phyloP scores from a whole-genome alignment of 2,329 filamentous ascomycete species.

The Clarireedia monteithiana region DNA sequence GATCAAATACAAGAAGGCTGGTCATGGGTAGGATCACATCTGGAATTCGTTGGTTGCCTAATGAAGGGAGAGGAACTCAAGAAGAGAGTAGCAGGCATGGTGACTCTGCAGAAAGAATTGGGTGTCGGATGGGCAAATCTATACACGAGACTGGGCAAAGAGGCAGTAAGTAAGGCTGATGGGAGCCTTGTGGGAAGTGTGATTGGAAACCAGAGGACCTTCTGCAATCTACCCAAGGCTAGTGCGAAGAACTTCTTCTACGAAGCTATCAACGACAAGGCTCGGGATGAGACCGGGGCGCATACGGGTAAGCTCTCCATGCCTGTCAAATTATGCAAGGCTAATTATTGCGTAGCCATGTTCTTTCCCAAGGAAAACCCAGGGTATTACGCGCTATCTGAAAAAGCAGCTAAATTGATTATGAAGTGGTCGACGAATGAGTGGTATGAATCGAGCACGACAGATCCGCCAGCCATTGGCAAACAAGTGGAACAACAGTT shows the following conservation, averaged over 20 bases:
- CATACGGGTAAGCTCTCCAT: slow-evolving; percentile 55
- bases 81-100: slow-evolving; percentile 61
- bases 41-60: slow-evolving; percentile 88
- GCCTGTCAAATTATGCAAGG: slow-evolving; percentile 9
- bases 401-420: slow-evolving; percentile 57
- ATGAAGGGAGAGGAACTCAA: slow-evolving; percentile 76
- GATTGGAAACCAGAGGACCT: slow-evolving; percentile 68
- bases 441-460: slow-evolving; percentile 54
- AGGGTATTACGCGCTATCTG: slow-evolving; percentile 59
- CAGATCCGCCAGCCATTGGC: neutral
- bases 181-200: slow-evolving; percentile 47
- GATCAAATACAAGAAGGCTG: slow-evolving; percentile 71
- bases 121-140: slow-evolving; percentile 75
- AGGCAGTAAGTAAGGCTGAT: slow-evolving; percentile 45
- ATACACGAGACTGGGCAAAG: slow-evolving; percentile 74
- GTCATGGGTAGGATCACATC: slow-evolving; percentile 79
- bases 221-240: slow-evolving; percentile 71
- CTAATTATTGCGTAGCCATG: slow-evolving; percentile 44
- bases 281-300: slow-evolving; percentile 68
- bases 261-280: slow-evolving; percentile 69
- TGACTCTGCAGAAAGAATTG: slow-evolving; percentile 55
- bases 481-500: neutral
- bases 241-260: slow-evolving; percentile 51
- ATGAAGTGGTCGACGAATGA: slow-evolving; percentile 55
- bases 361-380: slow-evolving; percentile 67